Conservation (phyloP, 1,139 yeast genomes). For the Kodamaea arcana region DNA sequence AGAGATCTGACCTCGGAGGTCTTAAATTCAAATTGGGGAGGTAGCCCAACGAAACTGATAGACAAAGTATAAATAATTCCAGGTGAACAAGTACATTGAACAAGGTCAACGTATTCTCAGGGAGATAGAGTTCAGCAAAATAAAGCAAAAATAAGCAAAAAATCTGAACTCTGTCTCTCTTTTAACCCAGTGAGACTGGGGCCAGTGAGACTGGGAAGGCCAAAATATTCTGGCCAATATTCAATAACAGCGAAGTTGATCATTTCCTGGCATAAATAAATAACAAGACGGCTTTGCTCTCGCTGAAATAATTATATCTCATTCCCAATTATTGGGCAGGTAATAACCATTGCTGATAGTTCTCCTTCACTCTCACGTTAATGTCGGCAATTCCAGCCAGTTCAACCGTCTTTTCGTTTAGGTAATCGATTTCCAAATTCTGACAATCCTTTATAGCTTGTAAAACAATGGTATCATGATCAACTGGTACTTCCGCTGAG, state of each 20-base stretch:
- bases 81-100: too few relatives aligned
- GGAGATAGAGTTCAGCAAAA: neutral
- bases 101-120: neutral
- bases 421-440: constrained; percentile 36
- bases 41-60: too few relatives aligned
- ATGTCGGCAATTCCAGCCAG: constrained; percentile 29
- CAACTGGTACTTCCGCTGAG: constrained; percentile 22
- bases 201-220: too few relatives aligned
- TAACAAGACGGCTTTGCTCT: too few relatives aligned
- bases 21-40: too few relatives aligned
- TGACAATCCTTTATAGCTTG: constrained; percentile 33
- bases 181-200: too few relatives aligned
- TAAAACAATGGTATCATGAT: constrained; percentile 25
- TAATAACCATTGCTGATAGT: constrained; percentile 43
- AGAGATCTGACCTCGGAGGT: too few relatives aligned
- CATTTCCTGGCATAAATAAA: too few relatives aligned
- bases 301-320: too few relatives aligned
- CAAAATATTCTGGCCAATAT: too few relatives aligned
- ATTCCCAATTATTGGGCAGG: constrained; percentile 6
- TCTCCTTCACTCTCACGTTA: constrained; percentile 39
- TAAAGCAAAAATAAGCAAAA: constrained; percentile 1
- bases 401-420: constrained; percentile 23
- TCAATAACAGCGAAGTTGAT: too few relatives aligned
- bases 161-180: neutral
- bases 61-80: too few relatives aligned